A percentile compares a stretch with the other conserved stretches of the same genome.
Conservation (phyloP, 1,139 yeast species). For the Candida tropicalis region DNA sequence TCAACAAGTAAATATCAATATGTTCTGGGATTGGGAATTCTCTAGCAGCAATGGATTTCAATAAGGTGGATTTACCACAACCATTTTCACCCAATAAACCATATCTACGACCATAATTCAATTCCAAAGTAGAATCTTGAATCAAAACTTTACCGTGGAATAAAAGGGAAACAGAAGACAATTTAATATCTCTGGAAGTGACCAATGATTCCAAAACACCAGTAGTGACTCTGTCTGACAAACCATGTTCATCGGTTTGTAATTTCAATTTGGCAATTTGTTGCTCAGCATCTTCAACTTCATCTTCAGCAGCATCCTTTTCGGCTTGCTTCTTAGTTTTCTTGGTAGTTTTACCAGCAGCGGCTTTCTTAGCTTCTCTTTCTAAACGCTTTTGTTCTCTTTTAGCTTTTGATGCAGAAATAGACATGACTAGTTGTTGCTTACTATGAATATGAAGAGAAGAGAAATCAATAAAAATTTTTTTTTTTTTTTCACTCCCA, state of each 20-base stretch:
- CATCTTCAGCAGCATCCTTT: conserved; percentile 61
- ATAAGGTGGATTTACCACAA: conserved; percentile 96
- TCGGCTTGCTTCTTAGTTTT: conserved; percentile 58
- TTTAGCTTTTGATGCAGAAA: conserved; percentile 93
- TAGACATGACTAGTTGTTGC: conserved; percentile 35
- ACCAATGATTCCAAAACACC: conserved; percentile 90
- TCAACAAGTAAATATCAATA: conserved; percentile 88
- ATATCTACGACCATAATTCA: conserved; percentile 96
- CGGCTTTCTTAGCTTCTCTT: conserved; percentile 65
- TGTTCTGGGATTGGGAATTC: conserved; percentile 94
- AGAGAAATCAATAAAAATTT: conserved; percentile 8
- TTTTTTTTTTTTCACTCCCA: conserved; percentile 5
- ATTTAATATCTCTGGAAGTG: conserved; percentile 92
- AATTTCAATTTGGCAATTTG: conserved; percentile 84
- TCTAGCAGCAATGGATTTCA: conserved; percentile 91
- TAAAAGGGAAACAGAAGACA: conserved; percentile 84
- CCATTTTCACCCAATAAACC: conserved; percentile 98
- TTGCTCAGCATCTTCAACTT: conserved; percentile 65
- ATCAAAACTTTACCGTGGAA: conserved; percentile 97
- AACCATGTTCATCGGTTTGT: conserved; percentile 91
- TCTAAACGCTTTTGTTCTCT: conserved; percentile 84
- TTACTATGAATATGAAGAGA: not conserved
- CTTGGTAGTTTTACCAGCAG: conserved; percentile 74
- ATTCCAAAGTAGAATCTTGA: conserved; percentile 88
- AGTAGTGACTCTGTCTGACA: conserved; percentile 96